Base-by-base conservation (phyloP, 352 stramenopile genomes). In the Globisporangium yorkense region DNA sequence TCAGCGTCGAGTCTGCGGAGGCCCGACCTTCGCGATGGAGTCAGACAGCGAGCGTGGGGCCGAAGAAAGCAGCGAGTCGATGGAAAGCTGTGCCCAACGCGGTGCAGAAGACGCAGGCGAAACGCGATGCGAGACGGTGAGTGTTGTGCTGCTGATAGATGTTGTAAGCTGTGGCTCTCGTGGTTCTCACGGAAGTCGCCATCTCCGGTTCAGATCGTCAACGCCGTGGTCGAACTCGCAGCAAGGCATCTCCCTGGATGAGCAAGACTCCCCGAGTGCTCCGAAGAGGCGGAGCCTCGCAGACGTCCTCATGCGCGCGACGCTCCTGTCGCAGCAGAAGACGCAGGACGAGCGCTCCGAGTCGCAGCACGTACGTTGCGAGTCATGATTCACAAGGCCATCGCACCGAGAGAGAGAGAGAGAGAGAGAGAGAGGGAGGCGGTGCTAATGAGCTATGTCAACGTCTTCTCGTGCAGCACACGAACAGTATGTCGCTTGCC, bases 281-380 rank as follows among this genome's bases (percentile, higher is more conserved):
- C 24, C 57, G 2, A 80, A 74, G 57, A 71, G 54, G 56, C 67
- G 59, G 15, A 61, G 72, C 0, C 49, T 90, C 16, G 77, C 76
- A 0, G 76, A 90, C 60, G 69, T 90, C 1, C 59, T 90, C 20
- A 61, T 81, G 35, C 76, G 71, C 29, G 80, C 80, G 44, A 90
- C 76, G n/a, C 51, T 72, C n/a, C 52, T 84, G 0, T 90, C 77
- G 20, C 77, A 88, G 46, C 72, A 74, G 31, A 66, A 68, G 35
- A 20, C 56, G 12, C 35, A 51, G 18, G 39, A 51, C 13, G 48
- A 56, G 18, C 27, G 46, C 1, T 29, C 29, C 9, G 46, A 8
- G 24, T 27, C 45, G 15, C 48, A 51, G 5, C 41, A 33, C 8
- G 24, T 54, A 18, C n/a, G 27, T 43, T 27, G 24, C 1, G 24